Evolutionary conservation across 2,329 filamentous ascomycete species (phyloP), one percentile per base, ranked within the genome.

Genomic region (Hypoxylon sp.): DNA sequence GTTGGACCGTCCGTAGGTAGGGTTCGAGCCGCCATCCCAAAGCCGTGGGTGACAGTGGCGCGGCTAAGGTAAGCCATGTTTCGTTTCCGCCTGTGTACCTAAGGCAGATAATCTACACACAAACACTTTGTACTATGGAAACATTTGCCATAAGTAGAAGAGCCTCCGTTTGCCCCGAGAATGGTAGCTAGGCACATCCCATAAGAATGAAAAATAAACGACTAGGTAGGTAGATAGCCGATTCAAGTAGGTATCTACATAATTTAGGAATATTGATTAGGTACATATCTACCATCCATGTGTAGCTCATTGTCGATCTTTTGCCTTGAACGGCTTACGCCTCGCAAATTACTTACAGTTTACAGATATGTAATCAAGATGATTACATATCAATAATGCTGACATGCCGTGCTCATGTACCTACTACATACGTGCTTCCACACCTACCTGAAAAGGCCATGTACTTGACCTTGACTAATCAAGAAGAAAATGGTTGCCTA

Each of bases 261-360:
- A 51, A 24, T 3, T 17, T 19, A 6, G 9, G 22, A 67, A 31
- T 60, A 55, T 52, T 64, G 59, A 54, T 60, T 54, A 51, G 6
- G 6, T 37, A 39, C 42, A 17, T 53, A 44, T 6, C 39, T 44
- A 44, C 39, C 39, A 19, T 29, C 48, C 10, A 42, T 37, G 19
- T 17, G 14, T 42, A 59, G 47, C 42, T 31, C 19, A 50, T 11
- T 63, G 66, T 19, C 26, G 58, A 68, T 67, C 67, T 19, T 29
- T 51, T 59, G 31, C 63, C 19, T 8, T 37, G 39, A 63, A 52
- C n/a, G 33, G 39, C n/a, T 13, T 54, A 67, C n/a, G 5, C 50
- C 50, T 60, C 60, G 55, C 59, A 67, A 60, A 60, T 64, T 63
- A 64, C 63, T 44, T 39, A 48, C 58, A 50, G 47, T 58, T 39